These are phyloP conservation scores for Aureobasidium pullulans DNA, from an alignment of 2,329 filamentous ascomycete species.

Conservation along the genomic window DNA sequence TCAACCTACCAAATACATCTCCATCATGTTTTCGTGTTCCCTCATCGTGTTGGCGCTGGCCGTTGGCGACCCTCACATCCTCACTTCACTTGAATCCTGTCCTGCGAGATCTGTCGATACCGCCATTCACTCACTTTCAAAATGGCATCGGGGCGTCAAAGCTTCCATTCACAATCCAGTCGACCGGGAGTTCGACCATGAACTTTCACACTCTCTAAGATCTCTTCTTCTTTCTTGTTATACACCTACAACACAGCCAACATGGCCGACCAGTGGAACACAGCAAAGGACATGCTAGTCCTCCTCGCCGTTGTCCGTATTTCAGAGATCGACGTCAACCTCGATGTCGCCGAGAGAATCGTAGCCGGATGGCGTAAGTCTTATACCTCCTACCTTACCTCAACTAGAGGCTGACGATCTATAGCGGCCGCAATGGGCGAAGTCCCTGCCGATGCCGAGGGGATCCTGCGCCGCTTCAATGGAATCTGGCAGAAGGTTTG, in stretches of 20 bases:
- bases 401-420: neutral
- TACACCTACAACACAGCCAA: neutral
- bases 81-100: no score
- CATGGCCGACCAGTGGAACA: neutral
- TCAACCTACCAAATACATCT: no score
- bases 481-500: neutral
- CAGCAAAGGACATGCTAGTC: neutral
- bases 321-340: neutral
- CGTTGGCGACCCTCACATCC: no score
- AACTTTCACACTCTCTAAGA: neutral
- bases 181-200: no score
- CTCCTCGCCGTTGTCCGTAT: neutral
- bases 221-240: neutral
- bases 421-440: neutral
- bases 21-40: no score
- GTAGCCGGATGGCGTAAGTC: neutral
- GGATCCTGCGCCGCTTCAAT: neutral
- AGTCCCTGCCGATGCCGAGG: neutral
- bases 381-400: neutral
- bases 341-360: neutral
- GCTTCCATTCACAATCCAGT: no score
- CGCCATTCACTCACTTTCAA: no score
- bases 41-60: no score
- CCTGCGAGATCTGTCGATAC: no score
- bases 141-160: no score